Conservation (phyloP, 345 rosid species). For the Pistacia vera region DNA sequence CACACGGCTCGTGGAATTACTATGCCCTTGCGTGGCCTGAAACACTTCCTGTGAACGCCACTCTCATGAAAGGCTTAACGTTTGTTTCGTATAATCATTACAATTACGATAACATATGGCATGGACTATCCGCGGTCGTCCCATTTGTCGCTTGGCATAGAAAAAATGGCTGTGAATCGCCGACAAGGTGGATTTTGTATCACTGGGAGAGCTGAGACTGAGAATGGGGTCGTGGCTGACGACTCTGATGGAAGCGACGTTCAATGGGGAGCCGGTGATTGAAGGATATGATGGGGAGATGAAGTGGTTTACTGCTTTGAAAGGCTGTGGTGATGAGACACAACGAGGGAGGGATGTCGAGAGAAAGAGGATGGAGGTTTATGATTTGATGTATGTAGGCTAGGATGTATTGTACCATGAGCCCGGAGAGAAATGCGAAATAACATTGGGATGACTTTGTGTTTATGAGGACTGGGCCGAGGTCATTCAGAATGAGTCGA, state of each 20-base stretch:
- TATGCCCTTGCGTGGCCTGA: constrained; percentile 71
- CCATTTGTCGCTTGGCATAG: constrained; percentile 75
- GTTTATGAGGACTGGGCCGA: constrained; percentile 71
- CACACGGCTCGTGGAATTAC: constrained; percentile 76
- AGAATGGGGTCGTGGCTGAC: constrained; percentile 53
- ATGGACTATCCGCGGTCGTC: constrained; percentile 52
- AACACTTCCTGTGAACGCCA: constrained; percentile 54
- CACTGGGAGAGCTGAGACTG: constrained; percentile 69
- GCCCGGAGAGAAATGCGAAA: constrained; percentile 6
- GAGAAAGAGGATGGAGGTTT: constrained; percentile 61
- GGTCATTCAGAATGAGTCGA: constrained; percentile 71
- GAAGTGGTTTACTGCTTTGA: constrained; percentile 47
- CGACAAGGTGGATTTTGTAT: constrained; percentile 65
- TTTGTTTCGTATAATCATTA: constrained; percentile 75
- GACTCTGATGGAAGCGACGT: constrained; percentile 48
- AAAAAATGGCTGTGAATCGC: constrained; percentile 45
- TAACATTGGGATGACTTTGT: constrained; percentile 57
- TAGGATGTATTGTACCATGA: constrained; percentile 51
- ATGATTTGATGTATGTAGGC: constrained; percentile 59
- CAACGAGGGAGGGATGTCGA: constrained; percentile 77
- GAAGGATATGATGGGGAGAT: constrained; percentile 33
- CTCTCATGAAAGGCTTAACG: constrained; percentile 55
- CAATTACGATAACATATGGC: constrained; percentile 67
- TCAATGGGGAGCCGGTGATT: constrained; percentile 23
- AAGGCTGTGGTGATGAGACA: constrained; percentile 81